Evolutionary conservation across 78 protist genomes (phyloP), one percentile per base, ranked within the genome.

Genomic region (Guillardia theta): DNA sequence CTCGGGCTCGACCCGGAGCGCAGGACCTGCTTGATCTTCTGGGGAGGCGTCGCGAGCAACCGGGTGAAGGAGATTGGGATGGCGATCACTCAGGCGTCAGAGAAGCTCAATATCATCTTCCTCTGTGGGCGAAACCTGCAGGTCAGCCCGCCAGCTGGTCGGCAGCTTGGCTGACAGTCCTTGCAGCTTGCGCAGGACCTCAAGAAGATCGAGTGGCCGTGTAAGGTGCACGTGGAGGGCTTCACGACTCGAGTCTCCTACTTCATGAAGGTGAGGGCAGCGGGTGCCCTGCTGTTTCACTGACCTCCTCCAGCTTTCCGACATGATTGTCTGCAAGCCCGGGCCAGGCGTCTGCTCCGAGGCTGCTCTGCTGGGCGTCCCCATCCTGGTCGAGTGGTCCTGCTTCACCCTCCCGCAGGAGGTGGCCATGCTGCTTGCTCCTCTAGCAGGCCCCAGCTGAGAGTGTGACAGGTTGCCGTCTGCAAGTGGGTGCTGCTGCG

Each of bases 401-500:
- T 10, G 41, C 80, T 64, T 64, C 19, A 64, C 80, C 39, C 19
- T 64, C 12, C 80, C 80, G 10, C 80, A 64, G 19, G 80, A 64
- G 80, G 80, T 64, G 21, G 10, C 44, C 8, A 36, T 64, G n/a
- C n/a, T n/a, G n/a, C n/a, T n/a, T n/a, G n/a, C n/a, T n/a, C n/a
- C 64, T 21, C 64, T 19, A 19, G 64, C 33, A 21, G 64, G 33
- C 19, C 33, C 19, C 64, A 53, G 19, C n/a, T n/a, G n/a, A n/a
- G n/a, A n/a, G n/a, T n/a, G n/a, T n/a, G n/a, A 36, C 80, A 64
- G 80, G 80, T 64, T 24, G 80, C 80, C 44, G 80, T 64, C 41
- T 64, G 80, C 80, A 64, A 21, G 30, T 64, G 80, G 80, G 19
- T 64, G 10, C 80, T 64, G 41, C 8, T 6, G 39, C 10, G 80